These are phyloP conservation scores for Hypholoma fasciculare DNA, from an alignment of 768 basidiomycete species.

Conservation along the genomic window DNA sequence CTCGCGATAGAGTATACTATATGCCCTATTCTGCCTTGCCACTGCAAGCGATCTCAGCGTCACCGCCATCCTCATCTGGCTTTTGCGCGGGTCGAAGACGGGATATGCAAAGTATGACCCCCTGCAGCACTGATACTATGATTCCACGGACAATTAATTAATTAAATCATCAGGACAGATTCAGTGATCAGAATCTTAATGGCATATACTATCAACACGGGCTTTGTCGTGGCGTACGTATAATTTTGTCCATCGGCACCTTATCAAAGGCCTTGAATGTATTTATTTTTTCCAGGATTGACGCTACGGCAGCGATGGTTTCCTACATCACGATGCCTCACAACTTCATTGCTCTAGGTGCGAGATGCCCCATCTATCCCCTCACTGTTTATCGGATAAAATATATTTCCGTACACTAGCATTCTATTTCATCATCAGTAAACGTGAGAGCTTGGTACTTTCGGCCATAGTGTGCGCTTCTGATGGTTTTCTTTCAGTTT, in stretches of 20 bases:
- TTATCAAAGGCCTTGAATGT: not conserved
- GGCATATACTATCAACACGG: slow-evolving; percentile 56
- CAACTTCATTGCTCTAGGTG: slow-evolving; percentile 54
- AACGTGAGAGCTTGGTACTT: slow-evolving; percentile 34
- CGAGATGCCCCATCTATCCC: slow-evolving; percentile 8
- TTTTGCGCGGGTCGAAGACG: slow-evolving; percentile 48
- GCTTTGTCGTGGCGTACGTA: slow-evolving; percentile 37
- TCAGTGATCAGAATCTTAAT: slow-evolving; percentile 48
- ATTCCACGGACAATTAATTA: not conserved
- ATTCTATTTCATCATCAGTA: slow-evolving; percentile 53
- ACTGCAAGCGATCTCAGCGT: slow-evolving; percentile 54
- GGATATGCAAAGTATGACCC: slow-evolving; percentile 44
- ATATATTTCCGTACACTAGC: slow-evolving; percentile 19
- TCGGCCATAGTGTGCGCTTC: not conserved
- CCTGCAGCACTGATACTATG: not conserved
- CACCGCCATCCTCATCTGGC: slow-evolving; percentile 47
- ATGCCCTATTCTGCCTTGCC: slow-evolving; percentile 49
- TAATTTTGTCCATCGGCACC: not conserved
- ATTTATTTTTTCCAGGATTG: slow-evolving; percentile 32
- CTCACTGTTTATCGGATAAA: not conserved
- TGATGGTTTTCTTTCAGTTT: slow-evolving; percentile 35
- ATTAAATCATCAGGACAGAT: slow-evolving; percentile 41
- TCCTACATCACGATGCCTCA: slow-evolving; percentile 51
- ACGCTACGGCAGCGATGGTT: slow-evolving; percentile 46
- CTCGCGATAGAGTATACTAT: slow-evolving; percentile 43